A percentile compares a stretch with the other conserved stretches of the same genome.
Evolutionary conservation across 179 eudicot species (phyloP).

Genomic region (Beta corolliflora): DNA sequence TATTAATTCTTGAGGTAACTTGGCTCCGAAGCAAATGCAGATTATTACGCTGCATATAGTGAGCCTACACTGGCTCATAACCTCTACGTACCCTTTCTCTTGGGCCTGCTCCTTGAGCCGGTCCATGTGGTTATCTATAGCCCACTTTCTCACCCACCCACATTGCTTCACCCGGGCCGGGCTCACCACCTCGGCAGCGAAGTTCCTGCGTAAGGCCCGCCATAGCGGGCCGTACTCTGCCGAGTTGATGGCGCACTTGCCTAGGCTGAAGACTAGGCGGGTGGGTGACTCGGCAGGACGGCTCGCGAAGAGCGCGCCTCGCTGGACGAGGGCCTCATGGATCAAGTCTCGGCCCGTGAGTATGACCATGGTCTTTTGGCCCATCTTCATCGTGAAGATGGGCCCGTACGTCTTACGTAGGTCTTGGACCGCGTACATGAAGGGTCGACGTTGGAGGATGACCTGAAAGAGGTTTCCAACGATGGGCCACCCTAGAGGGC

Average conservation of each 20-base stretch:
- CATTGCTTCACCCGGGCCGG: conserved; percentile 70
- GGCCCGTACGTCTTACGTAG: conserved; percentile 76
- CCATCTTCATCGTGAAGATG: conserved; percentile 92
- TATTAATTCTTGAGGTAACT: conserved; percentile 51
- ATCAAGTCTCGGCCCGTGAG: conserved; percentile 73
- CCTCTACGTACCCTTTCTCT: conserved; percentile 59
- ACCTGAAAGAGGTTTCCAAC: conserved; percentile 86
- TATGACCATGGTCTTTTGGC: conserved; percentile 76
- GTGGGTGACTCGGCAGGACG: conserved; percentile 88
- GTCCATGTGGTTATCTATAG: conserved; percentile 57
- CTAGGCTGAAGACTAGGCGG: conserved; percentile 72
- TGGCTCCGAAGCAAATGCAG: conserved; percentile 90
- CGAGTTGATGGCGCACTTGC: conserved; percentile 90
- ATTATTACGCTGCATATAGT: conserved; percentile 74
- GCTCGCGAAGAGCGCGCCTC: conserved; percentile 66
- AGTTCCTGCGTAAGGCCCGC: conserved; percentile 73
- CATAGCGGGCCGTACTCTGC: conserved; percentile 82
- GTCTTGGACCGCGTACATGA: conserved; percentile 72
- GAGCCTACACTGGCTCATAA: conserved; percentile 70
- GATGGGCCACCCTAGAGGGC: conserved; percentile 91
- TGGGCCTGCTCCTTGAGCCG: conserved; percentile 48
- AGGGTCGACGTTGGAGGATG: conserved; percentile 64
- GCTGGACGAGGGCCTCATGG: conserved; percentile 82
- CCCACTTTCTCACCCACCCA: conserved; percentile 82
- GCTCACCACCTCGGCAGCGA: conserved; percentile 70